These are phyloP conservation scores for Saturnispora galanensis DNA, from an alignment of 805 yeast genomes.

Conservation along the genomic window DNA sequence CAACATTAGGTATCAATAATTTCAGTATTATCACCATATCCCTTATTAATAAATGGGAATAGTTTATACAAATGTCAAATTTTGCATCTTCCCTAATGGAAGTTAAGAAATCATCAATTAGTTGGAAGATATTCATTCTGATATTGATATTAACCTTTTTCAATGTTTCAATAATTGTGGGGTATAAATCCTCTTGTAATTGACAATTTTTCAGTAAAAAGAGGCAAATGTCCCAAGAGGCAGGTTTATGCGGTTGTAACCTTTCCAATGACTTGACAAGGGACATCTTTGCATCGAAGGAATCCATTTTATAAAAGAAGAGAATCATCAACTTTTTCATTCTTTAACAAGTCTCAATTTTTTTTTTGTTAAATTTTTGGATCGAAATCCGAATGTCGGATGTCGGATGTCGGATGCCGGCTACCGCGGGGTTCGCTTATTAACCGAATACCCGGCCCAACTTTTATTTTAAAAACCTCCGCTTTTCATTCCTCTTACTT, in stretches of 20 bases:
- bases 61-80: conserved; percentile 11
- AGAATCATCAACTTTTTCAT: too few species aligned
- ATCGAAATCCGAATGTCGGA: too few species aligned
- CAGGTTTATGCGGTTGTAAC: conserved; percentile 53
- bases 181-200: conserved; percentile 57
- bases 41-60: conserved; percentile 16
- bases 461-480: too few species aligned
- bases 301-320: conserved; percentile 49
- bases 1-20: conserved; percentile 28
- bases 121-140: conserved; percentile 57
- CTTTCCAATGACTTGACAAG: conserved; percentile 56
- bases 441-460: too few species aligned
- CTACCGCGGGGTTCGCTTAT: too few species aligned
- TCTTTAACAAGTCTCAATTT: too few species aligned
- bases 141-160: conserved; percentile 46
- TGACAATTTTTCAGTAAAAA: conserved; percentile 50
- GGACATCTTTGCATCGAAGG: conserved; percentile 77
- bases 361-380: not conserved
- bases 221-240: conserved; percentile 41
- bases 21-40: conserved; percentile 28
- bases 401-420: too few species aligned
- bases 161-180: conserved; percentile 54
- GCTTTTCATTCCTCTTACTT: too few species aligned
- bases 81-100: conserved; percentile 17
- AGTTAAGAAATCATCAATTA: conserved; percentile 51